phyloP scores from a whole-genome alignment of 192 early-diverging fungal genomes.

The Backusella morwellensis region DNA sequence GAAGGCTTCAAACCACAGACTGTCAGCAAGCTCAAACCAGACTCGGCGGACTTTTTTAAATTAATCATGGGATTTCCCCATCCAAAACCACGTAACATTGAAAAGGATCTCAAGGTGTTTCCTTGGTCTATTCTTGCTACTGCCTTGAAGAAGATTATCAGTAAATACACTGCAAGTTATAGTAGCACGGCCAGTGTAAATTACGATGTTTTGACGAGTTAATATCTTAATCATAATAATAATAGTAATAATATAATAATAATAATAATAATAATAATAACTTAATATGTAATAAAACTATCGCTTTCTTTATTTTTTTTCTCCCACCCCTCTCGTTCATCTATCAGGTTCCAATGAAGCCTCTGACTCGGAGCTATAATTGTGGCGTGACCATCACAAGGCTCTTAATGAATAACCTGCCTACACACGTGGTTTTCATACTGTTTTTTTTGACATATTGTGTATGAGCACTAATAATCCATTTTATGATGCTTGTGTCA shows the following conservation, averaged over 20 bases:
- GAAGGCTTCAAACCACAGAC: slow-evolving; percentile 76
- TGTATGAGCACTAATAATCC: neutral
- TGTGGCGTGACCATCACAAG: slow-evolving; percentile 7
- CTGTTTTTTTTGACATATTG: neutral
- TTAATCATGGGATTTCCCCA: slow-evolving; percentile 77
- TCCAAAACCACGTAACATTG: slow-evolving; percentile 81
- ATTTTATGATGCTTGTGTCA: neutral
- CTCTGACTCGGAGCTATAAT: neutral
- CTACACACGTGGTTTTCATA: neutral
- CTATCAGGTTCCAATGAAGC: neutral
- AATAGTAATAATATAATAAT: neutral
- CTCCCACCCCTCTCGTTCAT: neutral
- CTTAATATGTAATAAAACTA: neutral
- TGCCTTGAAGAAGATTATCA: slow-evolving; percentile 73
- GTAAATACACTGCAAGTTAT: slow-evolving; percentile 60
- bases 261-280: neutral
- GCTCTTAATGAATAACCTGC: neutral
- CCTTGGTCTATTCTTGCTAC: slow-evolving; percentile 65
- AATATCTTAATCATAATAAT: slow-evolving; percentile 1
- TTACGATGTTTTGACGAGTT: neutral
- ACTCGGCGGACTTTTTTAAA: slow-evolving; percentile 72
- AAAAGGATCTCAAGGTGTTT: slow-evolving; percentile 87
- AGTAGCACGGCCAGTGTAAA: slow-evolving; percentile 33
- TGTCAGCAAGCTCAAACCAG: slow-evolving; percentile 68
- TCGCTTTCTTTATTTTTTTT: neutral